Conservation (phyloP, 495 filamentous ascomycete genomes). For the Platismatia glauca region DNA sequence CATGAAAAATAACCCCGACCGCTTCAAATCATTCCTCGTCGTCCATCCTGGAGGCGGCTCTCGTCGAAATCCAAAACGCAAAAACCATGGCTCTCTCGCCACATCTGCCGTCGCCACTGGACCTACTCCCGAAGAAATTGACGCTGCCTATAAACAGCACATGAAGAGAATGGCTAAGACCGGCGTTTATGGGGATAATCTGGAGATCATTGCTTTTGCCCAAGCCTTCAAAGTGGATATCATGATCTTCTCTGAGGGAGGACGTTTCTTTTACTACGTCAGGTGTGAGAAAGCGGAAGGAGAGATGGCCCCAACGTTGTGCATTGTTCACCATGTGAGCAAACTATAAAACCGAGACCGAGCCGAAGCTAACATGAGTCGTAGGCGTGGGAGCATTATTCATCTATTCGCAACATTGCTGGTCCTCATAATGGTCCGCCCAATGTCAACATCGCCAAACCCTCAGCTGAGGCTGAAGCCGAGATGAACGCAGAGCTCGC, state of each 20-base stretch:
- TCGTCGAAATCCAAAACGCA: slow-evolving; percentile 56
- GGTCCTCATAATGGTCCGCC: slow-evolving; percentile 53
- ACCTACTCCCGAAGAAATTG: slow-evolving; percentile 48
- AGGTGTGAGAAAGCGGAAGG: slow-evolving; percentile 29
- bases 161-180: slow-evolving; percentile 51
- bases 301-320: slow-evolving; percentile 32
- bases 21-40: slow-evolving; percentile 61
- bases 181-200: slow-evolving; percentile 61
- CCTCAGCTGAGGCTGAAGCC: slow-evolving; percentile 24
- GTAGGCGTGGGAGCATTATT: slow-evolving; percentile 65
- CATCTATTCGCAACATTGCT: slow-evolving; percentile 55
- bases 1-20: slow-evolving; percentile 49
- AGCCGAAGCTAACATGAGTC: slow-evolving; percentile 14
- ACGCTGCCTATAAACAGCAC: slow-evolving; percentile 53
- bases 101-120: slow-evolving; percentile 30
- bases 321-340: slow-evolving; percentile 69
- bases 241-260: slow-evolving; percentile 49
- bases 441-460: slow-evolving; percentile 29
- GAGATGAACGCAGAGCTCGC: slow-evolving; percentile 30
- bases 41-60: slow-evolving; percentile 48
- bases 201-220: slow-evolving; percentile 63
- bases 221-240: slow-evolving; percentile 54
- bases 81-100: slow-evolving; percentile 40
- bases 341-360: slow-evolving; percentile 8
- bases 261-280: slow-evolving; percentile 39